Evolutionary conservation across 306 rosid genomes (phyloP).

Genomic region (Prunus mongolica): DNA sequence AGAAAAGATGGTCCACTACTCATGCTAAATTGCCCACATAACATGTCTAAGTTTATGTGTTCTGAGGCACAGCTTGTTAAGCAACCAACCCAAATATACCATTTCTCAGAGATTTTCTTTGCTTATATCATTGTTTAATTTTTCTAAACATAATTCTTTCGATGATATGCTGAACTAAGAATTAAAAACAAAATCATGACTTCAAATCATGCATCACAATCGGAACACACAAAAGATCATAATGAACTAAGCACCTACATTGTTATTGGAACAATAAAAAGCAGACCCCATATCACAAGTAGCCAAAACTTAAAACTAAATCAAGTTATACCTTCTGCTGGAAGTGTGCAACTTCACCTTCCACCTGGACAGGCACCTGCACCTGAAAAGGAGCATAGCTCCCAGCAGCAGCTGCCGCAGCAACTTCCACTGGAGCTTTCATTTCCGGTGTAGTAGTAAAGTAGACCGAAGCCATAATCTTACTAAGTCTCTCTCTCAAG

Average conservation of each 20-base stretch:
- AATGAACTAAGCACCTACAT: not conserved
- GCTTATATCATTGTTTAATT: not conserved
- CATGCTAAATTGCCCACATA: not conserved
- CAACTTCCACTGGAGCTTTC: conserved; percentile 82
- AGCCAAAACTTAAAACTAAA: not conserved
- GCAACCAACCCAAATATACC: not conserved
- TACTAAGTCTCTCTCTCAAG: conserved; percentile 79
- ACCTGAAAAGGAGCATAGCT: conserved; percentile 69
- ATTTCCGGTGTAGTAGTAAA: conserved; percentile 85
- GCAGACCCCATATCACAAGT: not conserved
- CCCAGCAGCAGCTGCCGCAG: conserved; percentile 77
- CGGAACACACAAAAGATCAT: not conserved
- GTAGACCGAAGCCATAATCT: conserved; percentile 87
- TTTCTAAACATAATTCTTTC: not conserved
- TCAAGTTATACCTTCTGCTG: conserved; percentile 57
- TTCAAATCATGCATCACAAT: not conserved
- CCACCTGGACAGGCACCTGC: conserved; percentile 47
- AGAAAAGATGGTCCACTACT: not conserved
- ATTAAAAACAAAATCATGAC: not conserved
- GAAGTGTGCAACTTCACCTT: conserved; percentile 45
- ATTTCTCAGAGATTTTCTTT: not conserved
- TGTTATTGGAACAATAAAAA: not conserved
- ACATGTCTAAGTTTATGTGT: not conserved
- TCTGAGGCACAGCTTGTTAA: not conserved
- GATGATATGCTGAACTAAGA: not conserved